Base-by-base conservation (phyloP, 2,329 filamentous ascomycete genomes). In the Diaporthe velutina region DNA sequence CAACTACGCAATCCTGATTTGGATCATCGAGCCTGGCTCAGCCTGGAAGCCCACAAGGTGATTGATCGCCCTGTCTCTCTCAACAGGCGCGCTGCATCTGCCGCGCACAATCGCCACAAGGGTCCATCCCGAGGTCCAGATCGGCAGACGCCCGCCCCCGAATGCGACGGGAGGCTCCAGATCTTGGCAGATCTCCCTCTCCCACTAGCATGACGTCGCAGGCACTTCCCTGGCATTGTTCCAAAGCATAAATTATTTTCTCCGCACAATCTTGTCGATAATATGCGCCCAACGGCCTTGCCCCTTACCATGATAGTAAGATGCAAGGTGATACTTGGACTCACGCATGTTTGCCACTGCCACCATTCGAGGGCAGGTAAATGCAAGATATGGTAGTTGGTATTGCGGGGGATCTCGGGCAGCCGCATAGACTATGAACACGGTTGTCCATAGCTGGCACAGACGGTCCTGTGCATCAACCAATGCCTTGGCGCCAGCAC, bases 81-180 rank as follows among this genome's bases (percentile, higher is more conserved):
- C 22, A 4, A 38, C 45, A 67, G 45, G 61, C 61, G 61, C 61
- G 61, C 61, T 67, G 42, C 61, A 67, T 52, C 19, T 67, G 42
- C 61, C 61, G 61, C 61, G 61, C 61, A 35, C 45, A 67, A 67
- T 67, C 61, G 61, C 45, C 45, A 13, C 64, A 25, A 52, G 64
- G 64, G 48, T 52, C 64, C 42, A 48, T 66, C n/a, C n/a, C n/a
- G n/a, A n/a, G n/a, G n/a, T n/a, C n/a, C 55, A 72, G 70, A 71
- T 71, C 70, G 70, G 54, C 68, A 60, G 28, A 17, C 7, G 25
- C 55, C 54, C 35, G 28, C 57, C 38, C 50, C 60, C 42, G 28
- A 66, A 50, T 50, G 60, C 61, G 30, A 67, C 54, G 38, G 54
- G 42, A 48, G 12, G 42, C 70, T 61, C 54, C 40, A 61, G 55